These are phyloP conservation scores for Sphagnum fallax DNA, from an alignment of 228 moss, liverwort and hornwort species.

Conservation along the genomic window DNA sequence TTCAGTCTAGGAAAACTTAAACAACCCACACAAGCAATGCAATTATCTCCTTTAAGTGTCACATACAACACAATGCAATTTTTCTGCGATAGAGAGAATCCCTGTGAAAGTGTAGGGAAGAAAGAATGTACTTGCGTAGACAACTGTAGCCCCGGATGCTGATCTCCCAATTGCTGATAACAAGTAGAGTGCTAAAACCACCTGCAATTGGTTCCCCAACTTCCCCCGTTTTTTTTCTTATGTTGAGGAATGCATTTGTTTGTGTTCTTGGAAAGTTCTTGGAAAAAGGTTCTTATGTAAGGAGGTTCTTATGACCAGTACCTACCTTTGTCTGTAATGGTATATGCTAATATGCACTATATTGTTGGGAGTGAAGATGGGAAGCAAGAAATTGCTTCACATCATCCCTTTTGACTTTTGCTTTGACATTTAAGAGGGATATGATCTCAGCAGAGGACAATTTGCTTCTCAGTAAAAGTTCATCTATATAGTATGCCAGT, in stretches of 20 bases:
- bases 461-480: too few relatives aligned
- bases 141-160: constrained; percentile 73
- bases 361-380: too few relatives aligned
- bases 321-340: background rate
- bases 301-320: background rate
- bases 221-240: background rate
- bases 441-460: too few relatives aligned
- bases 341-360: background rate
- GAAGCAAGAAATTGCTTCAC: background rate
- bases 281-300: background rate
- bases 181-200: constrained; percentile 51
- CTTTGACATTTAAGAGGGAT: too few relatives aligned
- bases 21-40: too few relatives aligned
- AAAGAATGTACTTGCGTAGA: constrained; percentile 37
- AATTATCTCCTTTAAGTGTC: background rate
- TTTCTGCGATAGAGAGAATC: background rate
- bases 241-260: background rate
- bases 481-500: too few relatives aligned
- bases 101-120: background rate
- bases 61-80: background rate
- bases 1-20: too few relatives aligned
- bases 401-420: too few relatives aligned
- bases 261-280: background rate
- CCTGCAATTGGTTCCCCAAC: constrained; percentile 12
- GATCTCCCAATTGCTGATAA: constrained; percentile 67